Conservation (phyloP, 2,329 filamentous ascomycete species). For the Ophiostoma tasmaniense region DNA sequence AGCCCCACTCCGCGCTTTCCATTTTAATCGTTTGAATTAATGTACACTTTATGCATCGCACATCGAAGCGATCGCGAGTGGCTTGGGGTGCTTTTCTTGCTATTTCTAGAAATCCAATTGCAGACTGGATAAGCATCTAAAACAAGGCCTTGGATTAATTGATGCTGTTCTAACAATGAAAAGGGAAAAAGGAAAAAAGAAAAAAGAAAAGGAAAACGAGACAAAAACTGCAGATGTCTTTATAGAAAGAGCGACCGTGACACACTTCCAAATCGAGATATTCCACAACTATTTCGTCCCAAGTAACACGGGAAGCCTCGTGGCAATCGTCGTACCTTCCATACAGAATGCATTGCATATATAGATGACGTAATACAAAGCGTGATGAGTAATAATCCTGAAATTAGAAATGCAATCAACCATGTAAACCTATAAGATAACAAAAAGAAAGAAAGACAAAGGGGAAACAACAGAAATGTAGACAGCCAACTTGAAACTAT, state of each 20-base stretch:
- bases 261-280: too few species aligned
- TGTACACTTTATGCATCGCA: not conserved
- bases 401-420: not conserved
- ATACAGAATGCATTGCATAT: not conserved
- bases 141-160: too few species aligned
- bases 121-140: too few species aligned
- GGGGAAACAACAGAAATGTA: not conserved
- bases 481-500: conserved; percentile 8
- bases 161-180: too few species aligned
- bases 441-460: too few species aligned
- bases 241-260: too few species aligned
- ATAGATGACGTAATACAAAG: not conserved
- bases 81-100: too few species aligned
- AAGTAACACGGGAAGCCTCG: not conserved
- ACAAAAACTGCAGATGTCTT: too few species aligned
- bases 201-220: too few species aligned
- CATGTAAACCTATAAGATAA: not conserved
- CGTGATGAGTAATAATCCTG: not conserved
- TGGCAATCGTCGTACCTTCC: not conserved
- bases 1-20: not conserved
- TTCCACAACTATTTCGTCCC: not conserved
- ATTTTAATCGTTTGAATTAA: not conserved
- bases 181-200: too few species aligned
- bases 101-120: too few species aligned
- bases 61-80: too few species aligned